Conservation (phyloP, 164 flowering plant genomes). For the Malania oleifera region DNA sequence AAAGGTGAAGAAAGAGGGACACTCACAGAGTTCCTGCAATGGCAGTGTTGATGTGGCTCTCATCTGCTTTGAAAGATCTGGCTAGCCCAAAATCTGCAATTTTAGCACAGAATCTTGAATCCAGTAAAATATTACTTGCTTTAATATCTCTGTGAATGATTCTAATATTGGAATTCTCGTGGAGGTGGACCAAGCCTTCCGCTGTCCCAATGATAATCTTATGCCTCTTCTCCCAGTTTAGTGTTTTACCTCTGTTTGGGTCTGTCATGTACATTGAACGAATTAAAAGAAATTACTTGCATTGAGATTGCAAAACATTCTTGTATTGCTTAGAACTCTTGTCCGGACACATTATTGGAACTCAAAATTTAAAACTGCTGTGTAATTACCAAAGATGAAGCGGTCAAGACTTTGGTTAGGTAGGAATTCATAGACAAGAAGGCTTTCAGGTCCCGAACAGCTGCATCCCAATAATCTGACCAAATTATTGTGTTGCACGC, state of each 20-base stretch:
- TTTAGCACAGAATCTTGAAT: conserved; percentile 50
- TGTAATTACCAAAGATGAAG: conserved; percentile 73
- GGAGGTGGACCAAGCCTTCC: conserved; percentile 56
- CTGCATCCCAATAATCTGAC: conserved; percentile 74
- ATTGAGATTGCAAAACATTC: too few species aligned
- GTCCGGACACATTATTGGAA: too few species aligned
- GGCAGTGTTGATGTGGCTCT: conserved; percentile 92
- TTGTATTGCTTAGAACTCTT: too few species aligned
- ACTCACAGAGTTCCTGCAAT: conserved; percentile 92
- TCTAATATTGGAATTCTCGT: conserved; percentile 35
- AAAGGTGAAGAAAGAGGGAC: not conserved
- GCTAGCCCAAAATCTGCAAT: conserved; percentile 71
- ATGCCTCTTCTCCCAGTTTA: conserved; percentile 58
- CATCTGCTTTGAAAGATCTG: conserved; percentile 73
- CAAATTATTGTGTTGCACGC: conserved; percentile 64
- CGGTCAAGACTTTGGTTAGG: conserved; percentile 67
- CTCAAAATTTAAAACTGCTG: too few species aligned
- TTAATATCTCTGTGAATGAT: conserved; percentile 68
- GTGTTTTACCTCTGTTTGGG: conserved; percentile 42
- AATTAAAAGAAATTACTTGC: too few species aligned
- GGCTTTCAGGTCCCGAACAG: conserved; percentile 74
- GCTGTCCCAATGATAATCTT: conserved; percentile 49
- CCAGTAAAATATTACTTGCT: conserved; percentile 60
- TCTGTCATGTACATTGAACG: conserved; percentile 40
- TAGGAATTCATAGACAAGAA: conserved; percentile 65